Evolutionary conservation across 139 green algal genomes (phyloP), one percentile per base, ranked within the genome.

Genomic region (Coelastrella sp.): DNA sequence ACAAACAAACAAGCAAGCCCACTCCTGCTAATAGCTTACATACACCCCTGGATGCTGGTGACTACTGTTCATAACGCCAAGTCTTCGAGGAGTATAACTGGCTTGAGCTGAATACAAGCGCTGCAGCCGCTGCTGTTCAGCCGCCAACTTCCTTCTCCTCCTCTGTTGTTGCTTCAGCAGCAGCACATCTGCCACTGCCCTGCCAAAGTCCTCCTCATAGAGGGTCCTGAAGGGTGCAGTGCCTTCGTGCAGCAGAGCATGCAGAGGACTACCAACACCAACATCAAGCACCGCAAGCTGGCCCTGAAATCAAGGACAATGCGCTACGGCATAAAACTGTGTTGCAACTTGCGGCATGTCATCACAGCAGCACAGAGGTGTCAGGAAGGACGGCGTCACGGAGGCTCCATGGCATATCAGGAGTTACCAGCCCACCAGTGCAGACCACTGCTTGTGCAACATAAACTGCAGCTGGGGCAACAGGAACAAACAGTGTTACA

Each of bases 241-340:
- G 30, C 64, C 85, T 40, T 91, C 77, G 41, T 88, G 85, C 23
- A 91, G 82, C 66, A 91, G 85, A 6, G 67, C 25, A 34, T 91
- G 81, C 57, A 91, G 38, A 4, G 81, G 63, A 57, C 80, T 89
- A 27, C 13, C 50, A 23, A 30, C 8, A 2, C 85, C 85, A 11
- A 91, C 85, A 79, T 91, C 85, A 30, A 91, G 76, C 25, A 79
- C 77, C 38, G 79, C 87, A 41, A 91, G 63, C 32, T 82, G 45
- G n/a, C 79, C 88, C 88, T 91, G 88, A 43, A 72, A n/a, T 53
- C 34, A n/a, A n/a, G n/a, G n/a, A n/a, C n/a, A n/a, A n/a, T n/a
- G n/a, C n/a, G n/a, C n/a, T n/a, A n/a, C n/a, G n/a, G n/a, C n/a
- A n/a, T n/a, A n/a, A n/a, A n/a, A n/a, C n/a, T n/a, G n/a, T n/a